Evolutionary conservation across 352 stramenopile genomes (phyloP).

Genomic region (Phytopythium oedochilum): DNA sequence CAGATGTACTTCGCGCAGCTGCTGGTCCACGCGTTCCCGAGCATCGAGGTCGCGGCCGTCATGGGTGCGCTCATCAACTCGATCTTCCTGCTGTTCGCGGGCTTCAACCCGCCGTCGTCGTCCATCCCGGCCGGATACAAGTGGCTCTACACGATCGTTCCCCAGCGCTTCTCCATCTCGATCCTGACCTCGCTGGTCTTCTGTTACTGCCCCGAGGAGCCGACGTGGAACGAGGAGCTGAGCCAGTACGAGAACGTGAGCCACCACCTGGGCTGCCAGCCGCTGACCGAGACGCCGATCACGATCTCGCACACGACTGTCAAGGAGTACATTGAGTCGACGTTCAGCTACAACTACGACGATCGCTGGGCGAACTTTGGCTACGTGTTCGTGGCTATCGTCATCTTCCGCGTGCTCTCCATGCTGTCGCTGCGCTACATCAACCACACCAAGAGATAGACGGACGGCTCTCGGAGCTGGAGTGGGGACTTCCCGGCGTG

Average conservation of each 20-base stretch:
- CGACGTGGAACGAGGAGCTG: slow-evolving; percentile 10
- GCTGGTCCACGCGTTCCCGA: slow-evolving; percentile 33
- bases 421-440: slow-evolving; percentile 7
- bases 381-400: slow-evolving; percentile 9
- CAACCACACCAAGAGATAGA: slow-evolving; percentile 2
- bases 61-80: slow-evolving; percentile 21
- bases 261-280: slow-evolving; percentile 8
- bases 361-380: slow-evolving; percentile 7
- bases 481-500: no score
- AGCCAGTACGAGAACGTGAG: slow-evolving; percentile 9
- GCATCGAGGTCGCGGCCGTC: slow-evolving; percentile 17
- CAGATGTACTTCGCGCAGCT: slow-evolving; percentile 62
- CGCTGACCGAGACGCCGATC: slow-evolving; percentile 5
- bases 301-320: slow-evolving; percentile 6
- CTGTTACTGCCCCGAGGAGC: slow-evolving; percentile 8
- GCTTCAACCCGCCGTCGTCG: slow-evolving; percentile 20
- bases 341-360: slow-evolving; percentile 9
- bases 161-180: slow-evolving; percentile 13
- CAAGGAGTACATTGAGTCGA: slow-evolving; percentile 9
- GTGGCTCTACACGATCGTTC: slow-evolving; percentile 21
- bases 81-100: slow-evolving; percentile 36
- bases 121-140: slow-evolving; percentile 14
- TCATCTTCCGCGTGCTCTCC: slow-evolving; percentile 11
- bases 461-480: neutral
- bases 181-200: slow-evolving; percentile 7